Evolutionary conservation across 495 filamentous ascomycete genomes (phyloP).

Genomic region (Neurospora sp.): DNA sequence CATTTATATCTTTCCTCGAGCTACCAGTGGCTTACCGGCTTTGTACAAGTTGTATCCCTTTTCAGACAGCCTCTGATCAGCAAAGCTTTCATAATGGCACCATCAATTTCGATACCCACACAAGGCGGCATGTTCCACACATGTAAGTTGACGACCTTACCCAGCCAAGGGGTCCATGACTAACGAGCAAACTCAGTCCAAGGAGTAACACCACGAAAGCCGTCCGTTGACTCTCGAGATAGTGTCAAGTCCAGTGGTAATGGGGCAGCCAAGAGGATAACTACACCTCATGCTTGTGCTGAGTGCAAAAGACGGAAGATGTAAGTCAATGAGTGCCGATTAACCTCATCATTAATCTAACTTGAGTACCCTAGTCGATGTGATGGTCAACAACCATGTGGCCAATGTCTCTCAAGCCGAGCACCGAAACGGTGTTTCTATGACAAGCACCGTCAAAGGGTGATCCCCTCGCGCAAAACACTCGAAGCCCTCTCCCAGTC

Average conservation of each 20-base stretch:
- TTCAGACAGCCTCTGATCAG: neutral
- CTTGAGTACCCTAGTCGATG: conserved; percentile 30
- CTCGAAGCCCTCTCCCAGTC: conserved; percentile 48
- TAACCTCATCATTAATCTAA: conserved; percentile 16
- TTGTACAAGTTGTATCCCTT: neutral
- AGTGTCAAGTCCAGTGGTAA: conserved; percentile 32
- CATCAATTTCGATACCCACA: conserved; percentile 36
- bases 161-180: neutral
- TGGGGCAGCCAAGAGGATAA: conserved; percentile 38
- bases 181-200: conserved; percentile 23
- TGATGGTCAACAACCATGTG: conserved; percentile 49
- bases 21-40: neutral
- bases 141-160: conserved; percentile 21
- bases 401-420: conserved; percentile 47
- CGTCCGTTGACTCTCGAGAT: conserved; percentile 36
- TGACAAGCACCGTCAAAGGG: conserved; percentile 49
- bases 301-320: conserved; percentile 52
- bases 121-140: conserved; percentile 47
- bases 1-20: conserved; percentile 4
- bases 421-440: conserved; percentile 50
- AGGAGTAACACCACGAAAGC: conserved; percentile 38
- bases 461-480: conserved; percentile 50
- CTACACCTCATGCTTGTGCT: conserved; percentile 48
- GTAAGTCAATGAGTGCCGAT: conserved; percentile 18
- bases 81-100: conserved; percentile 30